A percentile compares a stretch with the other conserved stretches of the same genome.
Conservation (phyloP, 768 basidiomycete species). For the Rhodosporidiobolus odoratus region DNA sequence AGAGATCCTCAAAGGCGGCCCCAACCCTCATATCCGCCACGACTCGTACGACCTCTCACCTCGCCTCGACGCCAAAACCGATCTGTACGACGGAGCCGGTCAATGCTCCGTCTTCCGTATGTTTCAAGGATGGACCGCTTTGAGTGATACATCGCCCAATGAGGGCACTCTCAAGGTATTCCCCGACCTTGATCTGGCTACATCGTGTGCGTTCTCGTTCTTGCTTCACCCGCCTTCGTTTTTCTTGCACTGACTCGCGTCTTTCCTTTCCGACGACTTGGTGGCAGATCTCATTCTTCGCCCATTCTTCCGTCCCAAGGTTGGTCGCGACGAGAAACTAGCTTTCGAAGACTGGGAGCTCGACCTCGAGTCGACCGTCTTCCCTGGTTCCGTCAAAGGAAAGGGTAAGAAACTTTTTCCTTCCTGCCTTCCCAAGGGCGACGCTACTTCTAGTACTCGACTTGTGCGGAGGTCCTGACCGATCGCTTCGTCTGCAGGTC, state of each 20-base stretch:
- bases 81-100: constrained; percentile 17
- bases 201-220: constrained; percentile 49
- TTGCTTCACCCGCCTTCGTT: neutral
- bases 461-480: no score
- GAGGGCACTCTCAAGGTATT: constrained; percentile 60
- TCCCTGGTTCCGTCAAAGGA: constrained; percentile 52
- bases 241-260: neutral
- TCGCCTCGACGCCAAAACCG: constrained; percentile 10
- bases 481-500: neutral
- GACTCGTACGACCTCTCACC: constrained; percentile 15
- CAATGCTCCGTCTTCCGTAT: constrained; percentile 48
- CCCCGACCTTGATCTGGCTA: constrained; percentile 56
- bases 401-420: constrained; percentile 52
- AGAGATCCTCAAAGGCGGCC: neutral
- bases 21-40: constrained; percentile 4
- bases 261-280: neutral
- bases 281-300: constrained; percentile 57
- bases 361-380: constrained; percentile 54
- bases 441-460: neutral
- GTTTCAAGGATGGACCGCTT: constrained; percentile 38
- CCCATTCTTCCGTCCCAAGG: constrained; percentile 58
- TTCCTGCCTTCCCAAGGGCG: constrained; percentile 53
- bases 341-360: constrained; percentile 56
- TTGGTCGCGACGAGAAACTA: constrained; percentile 41
- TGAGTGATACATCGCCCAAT: neutral